These are phyloP conservation scores for Dictyostelium purpureum DNA, from an alignment of 78 protist species.

Conservation along the genomic window DNA sequence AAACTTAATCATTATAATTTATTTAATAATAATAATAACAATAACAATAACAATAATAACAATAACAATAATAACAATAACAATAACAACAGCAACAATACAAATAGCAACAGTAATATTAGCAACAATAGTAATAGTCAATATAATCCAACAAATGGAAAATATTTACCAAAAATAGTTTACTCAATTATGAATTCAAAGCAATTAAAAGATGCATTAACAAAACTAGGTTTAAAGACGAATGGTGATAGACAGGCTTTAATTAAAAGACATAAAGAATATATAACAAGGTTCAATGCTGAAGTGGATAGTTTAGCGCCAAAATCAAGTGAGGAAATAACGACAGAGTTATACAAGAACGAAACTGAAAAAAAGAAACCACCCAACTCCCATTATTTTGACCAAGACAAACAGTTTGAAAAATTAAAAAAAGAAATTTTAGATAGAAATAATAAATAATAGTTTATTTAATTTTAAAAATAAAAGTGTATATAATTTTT, in stretches of 20 bases:
- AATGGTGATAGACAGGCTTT: constrained; percentile 16
- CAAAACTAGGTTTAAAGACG: background rate
- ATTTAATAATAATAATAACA: background rate
- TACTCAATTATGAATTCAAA: constrained; percentile 16
- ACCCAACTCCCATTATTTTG: background rate
- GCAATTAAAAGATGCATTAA: constrained; percentile 26
- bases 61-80: background rate
- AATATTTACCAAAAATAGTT: constrained; percentile 35
- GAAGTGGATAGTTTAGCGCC: constrained; percentile 51
- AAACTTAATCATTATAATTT: background rate
- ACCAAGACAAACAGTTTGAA: background rate
- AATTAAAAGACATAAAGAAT: constrained; percentile 54
- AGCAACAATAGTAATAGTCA: background rate
- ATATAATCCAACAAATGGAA: no score
- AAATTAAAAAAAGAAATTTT: background rate
- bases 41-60: background rate
- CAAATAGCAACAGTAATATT: background rate
- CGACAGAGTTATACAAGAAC: background rate
- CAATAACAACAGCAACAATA: background rate
- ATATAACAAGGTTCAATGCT: constrained; percentile 7
- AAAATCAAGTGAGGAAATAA: background rate
- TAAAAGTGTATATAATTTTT: no score
- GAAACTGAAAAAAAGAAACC: constrained; percentile 25
- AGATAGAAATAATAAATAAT: background rate
- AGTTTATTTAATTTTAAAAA: no score